phyloP scores from a whole-genome alignment of 108 stramenopile genomes.

The Cyclotella choctawhatcheeana region DNA sequence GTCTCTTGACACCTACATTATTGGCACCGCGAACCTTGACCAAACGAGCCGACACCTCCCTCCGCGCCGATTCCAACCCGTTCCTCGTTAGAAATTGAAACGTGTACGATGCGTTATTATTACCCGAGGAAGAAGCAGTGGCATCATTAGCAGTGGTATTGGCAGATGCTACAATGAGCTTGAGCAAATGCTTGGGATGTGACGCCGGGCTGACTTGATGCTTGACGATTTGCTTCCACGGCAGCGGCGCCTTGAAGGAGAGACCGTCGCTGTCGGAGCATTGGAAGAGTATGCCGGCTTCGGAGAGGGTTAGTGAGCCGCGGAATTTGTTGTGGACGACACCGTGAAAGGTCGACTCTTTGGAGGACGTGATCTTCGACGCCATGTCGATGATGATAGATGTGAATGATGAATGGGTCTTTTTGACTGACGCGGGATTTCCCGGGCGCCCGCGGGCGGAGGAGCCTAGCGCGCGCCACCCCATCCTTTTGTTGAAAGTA shows the following conservation, averaged over 20 bases:
- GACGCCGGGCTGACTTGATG: constrained; percentile 87
- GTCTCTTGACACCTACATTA: too few relatives aligned
- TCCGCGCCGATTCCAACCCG: constrained; percentile 70
- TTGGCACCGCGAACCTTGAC: constrained; percentile 4
- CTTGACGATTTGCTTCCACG: constrained; percentile 72
- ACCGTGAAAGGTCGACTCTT: constrained; percentile 33
- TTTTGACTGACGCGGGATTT: background rate
- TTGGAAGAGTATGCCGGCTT: background rate
- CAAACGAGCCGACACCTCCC: constrained; percentile 68
- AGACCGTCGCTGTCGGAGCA: background rate
- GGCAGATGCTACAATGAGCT: constrained; percentile 41
- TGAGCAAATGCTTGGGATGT: constrained; percentile 81
- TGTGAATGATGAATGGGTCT: too few relatives aligned
- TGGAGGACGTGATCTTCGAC: constrained; percentile 16
- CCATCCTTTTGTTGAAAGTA: too few relatives aligned
- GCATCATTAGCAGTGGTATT: background rate
- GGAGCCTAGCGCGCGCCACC: background rate
- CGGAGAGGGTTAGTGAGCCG: constrained; percentile 4
- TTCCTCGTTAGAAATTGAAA: constrained; percentile 69
- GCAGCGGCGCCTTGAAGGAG: constrained; percentile 12
- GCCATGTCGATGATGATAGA: background rate
- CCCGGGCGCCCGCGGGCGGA: background rate
- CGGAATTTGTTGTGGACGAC: constrained; percentile 27
- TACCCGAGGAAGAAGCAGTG: background rate
- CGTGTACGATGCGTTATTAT: constrained; percentile 39